Evolutionary conservation across 345 rosid genomes (phyloP), one percentile per base, ranked within the genome.

Genomic region (Excoecaria cochinchinensis): DNA sequence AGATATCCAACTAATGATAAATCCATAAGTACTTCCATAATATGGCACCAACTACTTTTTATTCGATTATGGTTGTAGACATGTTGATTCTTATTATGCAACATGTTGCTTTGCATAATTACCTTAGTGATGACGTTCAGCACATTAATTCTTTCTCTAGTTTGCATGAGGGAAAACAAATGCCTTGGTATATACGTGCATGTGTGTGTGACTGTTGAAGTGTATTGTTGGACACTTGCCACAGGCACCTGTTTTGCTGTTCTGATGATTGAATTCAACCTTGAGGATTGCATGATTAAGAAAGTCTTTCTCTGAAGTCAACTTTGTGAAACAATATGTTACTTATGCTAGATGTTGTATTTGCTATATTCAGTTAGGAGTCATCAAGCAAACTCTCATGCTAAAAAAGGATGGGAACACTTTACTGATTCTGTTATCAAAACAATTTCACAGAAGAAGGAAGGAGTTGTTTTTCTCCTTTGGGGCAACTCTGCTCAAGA

Each of bases 401-500:
- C 97, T 50, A 93, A 88, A 87, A 91, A 91, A 88, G 99, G 99
- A 79, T 95, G 99, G 99, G 99, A 95, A 75, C 96, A 88, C 63
- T 95, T 93, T 74, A 95, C 98, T 38, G 96, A 95, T 82, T 92
- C 98, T 74, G 88, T 90, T 56, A 93, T 95, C 70, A 89, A 74
- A 81, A 87, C 89, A 15, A 81, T 95, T 68, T 95, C 98, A 69
- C 87, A 82, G 76, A 84, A 87, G 80, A 93, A 87, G 90, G 85
- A 95, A 86, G 99, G 97, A 82, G 97, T 95, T 69, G 85, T 95
- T 40, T 95, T 95, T 77, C 91, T 95, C 55, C 96, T 95, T 8
- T 95, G 97, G 99, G 99, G 96, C 66, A 95, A 85, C 83, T 93
- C 87, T 79, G 99, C 98, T 75, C 93, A 86, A 82, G 92, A 79